These are phyloP conservation scores for Pseudonectria buxi DNA, from an alignment of 2,329 filamentous ascomycete genomes.

Conservation along the genomic window DNA sequence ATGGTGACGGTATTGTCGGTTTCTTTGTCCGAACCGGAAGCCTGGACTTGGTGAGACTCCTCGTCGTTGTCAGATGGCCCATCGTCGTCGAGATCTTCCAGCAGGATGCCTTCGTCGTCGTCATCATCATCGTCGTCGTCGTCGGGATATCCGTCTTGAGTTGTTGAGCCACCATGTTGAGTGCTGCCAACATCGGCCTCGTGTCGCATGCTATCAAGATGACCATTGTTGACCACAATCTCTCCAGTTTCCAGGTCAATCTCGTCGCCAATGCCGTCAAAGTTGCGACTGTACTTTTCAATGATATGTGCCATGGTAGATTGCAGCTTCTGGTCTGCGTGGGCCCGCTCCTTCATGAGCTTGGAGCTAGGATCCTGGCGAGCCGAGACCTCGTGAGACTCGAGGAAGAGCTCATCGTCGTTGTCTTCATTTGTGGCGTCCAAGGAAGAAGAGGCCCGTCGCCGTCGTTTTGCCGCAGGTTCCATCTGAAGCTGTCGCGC, in stretches of 20 bases:
- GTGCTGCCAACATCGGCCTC: constrained; percentile 41
- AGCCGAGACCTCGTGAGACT: constrained; percentile 40
- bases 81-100: constrained; percentile 26
- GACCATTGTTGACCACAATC: constrained; percentile 86
- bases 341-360: constrained; percentile 54
- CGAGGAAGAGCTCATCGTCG: constrained; percentile 42
- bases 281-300: constrained; percentile 78
- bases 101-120: constrained; percentile 28
- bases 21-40: constrained; percentile 5
- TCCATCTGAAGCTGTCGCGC: constrained; percentile 39
- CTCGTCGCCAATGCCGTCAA: constrained; percentile 78
- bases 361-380: constrained; percentile 48
- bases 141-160: no score
- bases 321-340: constrained; percentile 67
- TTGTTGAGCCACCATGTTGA: neutral
- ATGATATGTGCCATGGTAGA: constrained; percentile 85
- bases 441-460: constrained; percentile 38
- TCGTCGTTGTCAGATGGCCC: constrained; percentile 12
- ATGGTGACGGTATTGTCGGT: neutral
- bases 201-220: constrained; percentile 57
- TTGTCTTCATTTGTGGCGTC: constrained; percentile 28
- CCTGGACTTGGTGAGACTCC: constrained; percentile 6
- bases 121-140: constrained; percentile 27
- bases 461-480: constrained; percentile 53
- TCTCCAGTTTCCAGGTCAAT: constrained; percentile 77